phyloP scores from a whole-genome alignment of 495 filamentous ascomycete genomes.

The Letharia lupina region DNA sequence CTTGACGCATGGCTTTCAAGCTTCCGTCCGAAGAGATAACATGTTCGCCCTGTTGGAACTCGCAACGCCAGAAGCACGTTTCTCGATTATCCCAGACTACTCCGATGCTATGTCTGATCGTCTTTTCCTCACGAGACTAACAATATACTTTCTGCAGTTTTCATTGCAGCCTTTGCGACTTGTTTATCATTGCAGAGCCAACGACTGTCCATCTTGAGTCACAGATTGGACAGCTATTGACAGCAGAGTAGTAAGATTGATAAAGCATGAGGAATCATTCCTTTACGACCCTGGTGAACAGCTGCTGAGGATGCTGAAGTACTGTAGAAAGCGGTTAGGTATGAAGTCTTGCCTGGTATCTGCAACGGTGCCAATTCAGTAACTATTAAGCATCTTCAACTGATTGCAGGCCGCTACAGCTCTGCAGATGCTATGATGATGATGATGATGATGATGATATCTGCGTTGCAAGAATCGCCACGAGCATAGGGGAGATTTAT shows the following conservation, averaged over 20 bases:
- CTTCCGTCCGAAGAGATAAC: not conserved
- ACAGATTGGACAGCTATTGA: not conserved
- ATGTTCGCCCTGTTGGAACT: not conserved
- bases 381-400: too few relatives aligned
- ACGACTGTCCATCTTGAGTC: not conserved
- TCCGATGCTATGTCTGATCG: not conserved
- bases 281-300: too few relatives aligned
- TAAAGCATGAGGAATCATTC: too few relatives aligned
- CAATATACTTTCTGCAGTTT: not conserved
- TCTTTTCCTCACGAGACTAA: not conserved
- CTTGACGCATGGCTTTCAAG: not conserved
- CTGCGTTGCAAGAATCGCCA: too few relatives aligned
- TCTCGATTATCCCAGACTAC: not conserved
- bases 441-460: too few relatives aligned
- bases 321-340: too few relatives aligned
- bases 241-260: not conserved
- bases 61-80: not conserved
- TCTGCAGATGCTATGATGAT: too few relatives aligned
- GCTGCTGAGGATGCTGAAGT: too few relatives aligned
- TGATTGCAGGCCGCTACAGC: too few relatives aligned
- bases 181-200: not conserved
- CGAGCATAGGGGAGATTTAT: too few relatives aligned
- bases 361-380: too few relatives aligned
- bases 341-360: too few relatives aligned
- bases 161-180: not conserved